Base-by-base conservation (phyloP, 2,329 filamentous ascomycete genomes). In the Diplodia sapinea region DNA sequence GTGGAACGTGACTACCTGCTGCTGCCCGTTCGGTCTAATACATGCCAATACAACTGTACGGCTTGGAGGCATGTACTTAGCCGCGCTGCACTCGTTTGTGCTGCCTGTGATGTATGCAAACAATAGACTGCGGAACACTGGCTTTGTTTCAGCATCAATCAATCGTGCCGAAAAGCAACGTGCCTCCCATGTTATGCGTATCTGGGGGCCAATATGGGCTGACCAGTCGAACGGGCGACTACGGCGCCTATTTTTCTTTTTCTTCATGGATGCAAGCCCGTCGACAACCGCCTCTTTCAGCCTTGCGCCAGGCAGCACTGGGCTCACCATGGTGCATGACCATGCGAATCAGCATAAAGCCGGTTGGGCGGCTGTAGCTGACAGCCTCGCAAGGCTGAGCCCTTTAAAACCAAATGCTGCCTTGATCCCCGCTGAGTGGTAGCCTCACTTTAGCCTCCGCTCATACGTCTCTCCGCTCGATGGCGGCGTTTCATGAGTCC, bases 321-420 rank as follows among this genome's bases (percentile, higher is more conserved):
- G 29, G 43, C 40, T 33, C 23, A 36, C n/a, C 57, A 62, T 49
- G n/a, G 56, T 17, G 40, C 40, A 49, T 49, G 23, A 26, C 23
- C 59, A 62, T 20, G n/a, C 59, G 17, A 38, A 51, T 63, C 59
- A 63, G 59, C 47, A 63, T 38, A 51, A 63, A 51, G 43, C 47
- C 29, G 59, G 43, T n/a, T n/a, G 29, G 11, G 1, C 59, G 59
- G 29, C 59, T 51, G 29, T 51, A 63, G 31, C 59, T 31, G 47
- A 43, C 31, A 65, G 62, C 62, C 50, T 65, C 54, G 49, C 51
- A 65, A 65, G 62, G 50, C 49, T 49, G 33, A 31, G 33, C 51
- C 23, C 31, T 65, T 65, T 31, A 54, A 54, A 43, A 33, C 51
- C 33, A 40, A 36, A 47, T 17, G 49, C 33, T 50, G 50, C 33